Percentiles rank a stretch among this genome's conserved stretches.
Conservation (phyloP, 306 rosid species). For the Trifolium pratense region DNA sequence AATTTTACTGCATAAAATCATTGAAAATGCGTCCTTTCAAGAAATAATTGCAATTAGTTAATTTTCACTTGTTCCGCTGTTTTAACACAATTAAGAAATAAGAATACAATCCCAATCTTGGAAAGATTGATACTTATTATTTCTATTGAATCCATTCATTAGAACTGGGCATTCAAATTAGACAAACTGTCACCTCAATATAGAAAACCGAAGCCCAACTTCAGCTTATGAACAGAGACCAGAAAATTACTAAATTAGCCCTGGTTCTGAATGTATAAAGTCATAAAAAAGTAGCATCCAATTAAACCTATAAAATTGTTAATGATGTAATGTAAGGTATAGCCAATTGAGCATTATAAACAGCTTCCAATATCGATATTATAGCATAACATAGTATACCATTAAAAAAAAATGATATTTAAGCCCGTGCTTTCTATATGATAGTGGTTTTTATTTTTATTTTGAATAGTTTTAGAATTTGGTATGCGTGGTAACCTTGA, state of each 20-base stretch:
- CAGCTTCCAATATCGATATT: constrained; percentile 8
- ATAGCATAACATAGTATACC: background rate
- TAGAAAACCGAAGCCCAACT: background rate
- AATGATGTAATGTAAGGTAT: constrained; percentile 11
- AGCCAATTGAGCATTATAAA: constrained; percentile 25
- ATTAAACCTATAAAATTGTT: constrained; percentile 1
- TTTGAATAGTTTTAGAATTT: constrained; percentile 21
- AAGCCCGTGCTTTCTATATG: constrained; percentile 16
- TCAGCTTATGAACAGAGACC: background rate
- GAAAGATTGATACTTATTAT: background rate
- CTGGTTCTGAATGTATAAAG: constrained; percentile 23
- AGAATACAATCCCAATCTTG: constrained; percentile 9
- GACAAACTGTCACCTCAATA: background rate
- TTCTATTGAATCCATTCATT: constrained; percentile 11
- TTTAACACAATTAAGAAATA: background rate
- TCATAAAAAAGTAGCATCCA: constrained; percentile 11
- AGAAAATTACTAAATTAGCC: constrained; percentile 2
- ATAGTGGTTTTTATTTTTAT: background rate
- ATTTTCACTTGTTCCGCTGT: background rate
- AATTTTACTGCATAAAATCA: constrained; percentile 2
- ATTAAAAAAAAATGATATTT: background rate
- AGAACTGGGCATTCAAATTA: constrained; percentile 6
- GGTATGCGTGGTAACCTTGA: background rate
- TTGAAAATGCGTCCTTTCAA: constrained; percentile 8
- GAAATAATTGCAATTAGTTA: background rate